Percentiles rank a stretch among this genome's conserved stretches.
Evolutionary conservation across 306 rosid species (phyloP).

Genomic region (Vicia faba): DNA sequence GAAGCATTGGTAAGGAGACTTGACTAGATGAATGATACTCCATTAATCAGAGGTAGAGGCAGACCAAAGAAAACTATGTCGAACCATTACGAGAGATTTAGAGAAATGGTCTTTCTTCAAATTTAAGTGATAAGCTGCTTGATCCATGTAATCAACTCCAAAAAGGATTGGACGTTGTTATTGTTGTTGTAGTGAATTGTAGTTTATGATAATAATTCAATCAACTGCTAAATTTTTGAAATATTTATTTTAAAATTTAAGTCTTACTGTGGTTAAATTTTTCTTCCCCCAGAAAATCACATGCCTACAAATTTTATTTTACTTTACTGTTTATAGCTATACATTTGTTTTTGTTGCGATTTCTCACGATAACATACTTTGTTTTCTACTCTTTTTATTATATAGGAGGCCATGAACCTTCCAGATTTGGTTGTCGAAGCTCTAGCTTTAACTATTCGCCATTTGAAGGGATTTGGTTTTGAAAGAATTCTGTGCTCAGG

Average conservation of each 20-base stretch:
- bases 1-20: not conserved
- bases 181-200: slow-evolving; percentile 2
- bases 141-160: not conserved
- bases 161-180: not conserved
- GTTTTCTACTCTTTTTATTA: slow-evolving; percentile 31
- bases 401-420: slow-evolving; percentile 75
- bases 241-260: slow-evolving; percentile 13
- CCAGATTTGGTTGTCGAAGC: slow-evolving; percentile 84
- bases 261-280: slow-evolving; percentile 2
- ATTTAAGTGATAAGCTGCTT: not conserved
- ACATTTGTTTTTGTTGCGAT: slow-evolving; percentile 17
- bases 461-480: slow-evolving; percentile 86
- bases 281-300: slow-evolving; percentile 4
- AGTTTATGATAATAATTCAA: slow-evolving; percentile 15
- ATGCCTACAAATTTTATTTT: slow-evolving; percentile 25
- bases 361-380: slow-evolving; percentile 26
- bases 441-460: slow-evolving; percentile 74
- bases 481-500: slow-evolving; percentile 70
- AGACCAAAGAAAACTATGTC: not conserved
- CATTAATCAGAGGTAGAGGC: slow-evolving; percentile 15
- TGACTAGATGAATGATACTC: slow-evolving; percentile 6
- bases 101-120: not conserved
- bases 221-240: slow-evolving; percentile 8
- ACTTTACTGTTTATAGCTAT: slow-evolving; percentile 1
- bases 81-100: not conserved